Percentiles rank a stretch among this genome's conserved stretches.
These are phyloP conservation scores for Pythium biforme DNA, from an alignment of 352 stramenopile species.

Conservation along the genomic window DNA sequence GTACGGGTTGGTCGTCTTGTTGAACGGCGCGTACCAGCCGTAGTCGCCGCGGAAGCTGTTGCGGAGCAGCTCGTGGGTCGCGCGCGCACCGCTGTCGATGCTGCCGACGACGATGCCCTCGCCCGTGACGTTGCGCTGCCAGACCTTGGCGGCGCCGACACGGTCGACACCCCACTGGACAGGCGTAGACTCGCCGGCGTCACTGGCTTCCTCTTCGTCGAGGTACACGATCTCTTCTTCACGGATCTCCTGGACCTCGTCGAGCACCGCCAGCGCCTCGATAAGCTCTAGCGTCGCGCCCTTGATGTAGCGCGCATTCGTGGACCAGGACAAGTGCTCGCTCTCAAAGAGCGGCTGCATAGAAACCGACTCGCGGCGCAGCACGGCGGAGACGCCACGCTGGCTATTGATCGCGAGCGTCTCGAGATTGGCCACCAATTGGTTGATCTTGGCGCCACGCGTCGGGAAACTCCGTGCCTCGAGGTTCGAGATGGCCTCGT, in stretches of 20 bases:
- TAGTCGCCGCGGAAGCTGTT: constrained; percentile 25
- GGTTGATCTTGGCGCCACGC: constrained; percentile 15
- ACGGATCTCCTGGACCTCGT: constrained; percentile 13
- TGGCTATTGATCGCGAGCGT: not conserved
- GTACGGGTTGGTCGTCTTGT: constrained; percentile 20
- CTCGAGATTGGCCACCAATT: constrained; percentile 9
- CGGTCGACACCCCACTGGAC: constrained; percentile 28
- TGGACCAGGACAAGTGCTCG: constrained; percentile 20
- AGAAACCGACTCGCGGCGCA: not conserved
- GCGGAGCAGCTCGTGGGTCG: constrained; percentile 29
- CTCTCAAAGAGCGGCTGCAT: constrained; percentile 3
- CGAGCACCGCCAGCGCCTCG: constrained; percentile 17
- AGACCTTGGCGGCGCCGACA: constrained; percentile 21
- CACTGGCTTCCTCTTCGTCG: not conserved
- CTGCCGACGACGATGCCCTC: constrained; percentile 25
- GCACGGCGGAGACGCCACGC: not conserved
- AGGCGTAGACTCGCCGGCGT: not conserved
- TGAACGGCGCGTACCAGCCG: constrained; percentile 30
- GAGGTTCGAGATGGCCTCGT: constrained; percentile 7
- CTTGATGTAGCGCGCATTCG: constrained; percentile 21
- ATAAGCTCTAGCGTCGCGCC: constrained; percentile 21
- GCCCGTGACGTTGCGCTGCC: constrained; percentile 14
- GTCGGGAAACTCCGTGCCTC: constrained; percentile 1
- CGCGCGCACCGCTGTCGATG: constrained; percentile 30
- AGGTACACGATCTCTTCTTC: constrained; percentile 16